Evolutionary conservation across 2,329 filamentous ascomycete genomes (phyloP), one percentile per base, ranked within the genome.

Genomic region (Colletotrichum ledebouriae): DNA sequence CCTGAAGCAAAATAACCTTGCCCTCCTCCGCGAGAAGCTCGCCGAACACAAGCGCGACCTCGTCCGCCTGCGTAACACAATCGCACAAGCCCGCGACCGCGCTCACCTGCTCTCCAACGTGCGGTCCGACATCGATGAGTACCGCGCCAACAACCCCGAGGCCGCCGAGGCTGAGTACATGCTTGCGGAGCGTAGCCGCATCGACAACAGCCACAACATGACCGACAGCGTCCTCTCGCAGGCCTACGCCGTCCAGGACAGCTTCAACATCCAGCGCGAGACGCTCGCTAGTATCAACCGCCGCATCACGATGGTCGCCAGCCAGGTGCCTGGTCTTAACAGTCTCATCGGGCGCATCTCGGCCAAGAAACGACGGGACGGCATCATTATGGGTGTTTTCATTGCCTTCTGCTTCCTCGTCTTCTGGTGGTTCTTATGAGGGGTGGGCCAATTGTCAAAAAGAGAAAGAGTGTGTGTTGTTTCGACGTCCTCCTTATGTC

Each of bases 191-290:
- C 88, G 96, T 59, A 84, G 85, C 70, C 88, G 92, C 71, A 89
- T 99, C 76, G 96, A 99, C 77, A 91, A 94, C 77, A 97, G 93
- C 75, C 92, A 98, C 80, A 92, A 89, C 73, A 90, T 97, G 84
- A 91, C 94, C 55, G 96, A 99, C 78, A 92, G 89, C 71, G 94
- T 99, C 39, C 85, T 99, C 68, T 94, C 92, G 77, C 96, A 98
- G 83, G 96, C 96, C 7, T 99, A 99, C 81, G 94, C 95, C 11
- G 94, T 98, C 60, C 97, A 97, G 77, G 94, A 98, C 82, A 94
- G 86, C 78, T 98, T 99, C 78, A 86, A 88, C 13, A 76, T 94
- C 63, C 96, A 99, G 84, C 86, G 94, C 70, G 94, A 98, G 84
- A 95, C 92, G 29, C 81, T 99, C 70, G 88, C 91, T 50, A 97